Conservation (phyloP, 1,284 basidiomycete genomes). For the Farysia itapuensis region DNA sequence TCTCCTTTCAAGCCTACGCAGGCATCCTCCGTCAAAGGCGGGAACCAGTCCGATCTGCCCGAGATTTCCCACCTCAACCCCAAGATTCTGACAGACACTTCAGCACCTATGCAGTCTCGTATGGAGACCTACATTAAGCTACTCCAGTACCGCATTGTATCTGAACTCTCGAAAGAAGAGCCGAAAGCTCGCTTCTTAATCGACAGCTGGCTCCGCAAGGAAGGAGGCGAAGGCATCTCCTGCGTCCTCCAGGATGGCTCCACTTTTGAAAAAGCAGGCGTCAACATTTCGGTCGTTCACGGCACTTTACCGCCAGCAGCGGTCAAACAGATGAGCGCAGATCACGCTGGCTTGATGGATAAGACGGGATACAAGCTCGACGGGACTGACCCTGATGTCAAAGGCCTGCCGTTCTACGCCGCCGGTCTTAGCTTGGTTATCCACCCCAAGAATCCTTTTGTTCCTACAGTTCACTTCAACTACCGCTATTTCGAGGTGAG, state of each 20-base stretch:
- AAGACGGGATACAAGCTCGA: constrained; percentile 51
- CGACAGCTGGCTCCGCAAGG: constrained; percentile 80
- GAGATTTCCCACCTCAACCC: constrained; percentile 50
- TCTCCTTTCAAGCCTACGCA: constrained; percentile 18
- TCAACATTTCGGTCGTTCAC: constrained; percentile 91
- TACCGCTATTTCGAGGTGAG: constrained; percentile 89
- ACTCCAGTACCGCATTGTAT: constrained; percentile 82
- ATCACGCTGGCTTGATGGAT: constrained; percentile 69
- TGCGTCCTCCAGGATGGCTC: constrained; percentile 77
- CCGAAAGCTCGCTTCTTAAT: constrained; percentile 70
- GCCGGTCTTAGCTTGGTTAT: constrained; percentile 88
- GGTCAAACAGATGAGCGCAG: constrained; percentile 89
- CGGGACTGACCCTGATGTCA: constrained; percentile 65
- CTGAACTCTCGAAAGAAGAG: constrained; percentile 77
- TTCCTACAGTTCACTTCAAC: constrained; percentile 85
- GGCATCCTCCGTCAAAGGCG: constrained; percentile 26
- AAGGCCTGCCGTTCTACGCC: constrained; percentile 84
- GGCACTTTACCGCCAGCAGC: constrained; percentile 83
- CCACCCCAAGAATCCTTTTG: constrained; percentile 82
- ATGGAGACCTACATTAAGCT: constrained; percentile 77
- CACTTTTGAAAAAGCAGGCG: constrained; percentile 92
- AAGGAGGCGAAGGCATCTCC: constrained; percentile 83
- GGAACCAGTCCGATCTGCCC: constrained; percentile 43
- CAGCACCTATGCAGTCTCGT: constrained; percentile 65
- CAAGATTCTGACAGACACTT: constrained; percentile 33